Evolutionary conservation across 106 monocot genomes (phyloP).

Genomic region (Allium cepa): DNA sequence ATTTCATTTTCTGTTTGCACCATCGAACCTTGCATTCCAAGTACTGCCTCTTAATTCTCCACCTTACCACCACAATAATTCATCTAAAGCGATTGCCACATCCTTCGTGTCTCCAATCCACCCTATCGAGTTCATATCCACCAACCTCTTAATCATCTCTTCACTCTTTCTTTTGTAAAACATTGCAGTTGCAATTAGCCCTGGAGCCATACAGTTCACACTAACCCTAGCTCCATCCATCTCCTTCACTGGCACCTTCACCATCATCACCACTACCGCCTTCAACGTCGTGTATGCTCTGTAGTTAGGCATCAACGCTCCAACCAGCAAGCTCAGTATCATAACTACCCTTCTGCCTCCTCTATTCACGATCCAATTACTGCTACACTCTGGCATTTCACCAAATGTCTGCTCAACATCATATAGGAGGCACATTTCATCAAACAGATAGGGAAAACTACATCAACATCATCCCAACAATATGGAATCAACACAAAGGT

Average conservation of each 20-base stretch:
- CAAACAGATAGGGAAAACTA: too few species aligned
- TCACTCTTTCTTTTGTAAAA: slow-evolving; percentile 46
- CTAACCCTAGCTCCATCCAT: slow-evolving; percentile 33
- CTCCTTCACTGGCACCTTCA: slow-evolving; percentile 46
- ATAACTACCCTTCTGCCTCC: slow-evolving; percentile 44
- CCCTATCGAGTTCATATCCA: slow-evolving; percentile 17
- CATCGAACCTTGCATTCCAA: too few species aligned
- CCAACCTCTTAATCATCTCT: slow-evolving; percentile 17
- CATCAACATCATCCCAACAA: too few species aligned
- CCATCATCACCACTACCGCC: slow-evolving; percentile 62
- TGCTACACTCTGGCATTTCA: not conserved
- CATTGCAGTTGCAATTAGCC: slow-evolving; percentile 38
- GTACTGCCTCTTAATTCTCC: too few species aligned
- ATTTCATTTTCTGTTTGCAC: too few species aligned
- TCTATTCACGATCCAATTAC: slow-evolving; percentile 24
- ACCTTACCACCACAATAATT: slow-evolving; percentile 24
- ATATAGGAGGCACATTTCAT: too few species aligned
- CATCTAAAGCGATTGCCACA: slow-evolving; percentile 45
- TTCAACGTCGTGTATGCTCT: slow-evolving; percentile 52
- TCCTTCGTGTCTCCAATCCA: slow-evolving; percentile 41
- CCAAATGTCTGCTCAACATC: too few species aligned
- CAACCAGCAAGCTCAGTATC: slow-evolving; percentile 29
- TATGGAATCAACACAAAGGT: too few species aligned
- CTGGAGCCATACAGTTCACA: slow-evolving; percentile 60
- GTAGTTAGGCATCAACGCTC: slow-evolving; percentile 13